phyloP scores from a whole-genome alignment of 2,329 filamentous ascomycete species.

The Hymenoscyphus albidus region DNA sequence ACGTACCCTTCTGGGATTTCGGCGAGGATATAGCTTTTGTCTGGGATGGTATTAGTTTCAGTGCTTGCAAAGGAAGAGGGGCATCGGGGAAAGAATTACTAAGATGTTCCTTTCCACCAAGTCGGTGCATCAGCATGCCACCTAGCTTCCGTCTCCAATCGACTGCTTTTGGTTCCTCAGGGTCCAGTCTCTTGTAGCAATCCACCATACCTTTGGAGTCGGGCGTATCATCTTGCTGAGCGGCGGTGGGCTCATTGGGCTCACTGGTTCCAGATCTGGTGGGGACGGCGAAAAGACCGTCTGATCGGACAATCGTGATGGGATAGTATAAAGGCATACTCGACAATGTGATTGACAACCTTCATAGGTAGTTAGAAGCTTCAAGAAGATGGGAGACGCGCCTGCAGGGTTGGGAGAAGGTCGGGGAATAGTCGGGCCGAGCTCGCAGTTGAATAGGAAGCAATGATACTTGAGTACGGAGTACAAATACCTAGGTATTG shows the following conservation, averaged over 20 bases:
- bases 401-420: neutral
- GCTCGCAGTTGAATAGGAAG: no score
- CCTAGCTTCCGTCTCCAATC: conserved; percentile 58
- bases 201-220: conserved; percentile 51
- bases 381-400: neutral
- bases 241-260: conserved; percentile 46
- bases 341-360: neutral
- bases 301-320: conserved; percentile 27
- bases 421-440: no score
- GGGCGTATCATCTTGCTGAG: conserved; percentile 49
- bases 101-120: conserved; percentile 36
- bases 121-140: conserved; percentile 52
- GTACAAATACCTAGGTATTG: no score
- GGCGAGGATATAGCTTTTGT: conserved; percentile 47
- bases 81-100: conserved; percentile 12
- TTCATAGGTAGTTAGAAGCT: neutral
- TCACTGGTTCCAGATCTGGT: conserved; percentile 34
- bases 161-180: conserved; percentile 49
- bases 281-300: conserved; percentile 27
- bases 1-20: conserved; percentile 53
- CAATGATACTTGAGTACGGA: no score
- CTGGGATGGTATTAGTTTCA: conserved; percentile 14
- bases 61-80: neutral
- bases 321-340: conserved; percentile 29
- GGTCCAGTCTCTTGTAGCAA: conserved; percentile 49